Conservation (phyloP, 2,329 filamentous ascomycete species). For the Alternaria rosae region DNA sequence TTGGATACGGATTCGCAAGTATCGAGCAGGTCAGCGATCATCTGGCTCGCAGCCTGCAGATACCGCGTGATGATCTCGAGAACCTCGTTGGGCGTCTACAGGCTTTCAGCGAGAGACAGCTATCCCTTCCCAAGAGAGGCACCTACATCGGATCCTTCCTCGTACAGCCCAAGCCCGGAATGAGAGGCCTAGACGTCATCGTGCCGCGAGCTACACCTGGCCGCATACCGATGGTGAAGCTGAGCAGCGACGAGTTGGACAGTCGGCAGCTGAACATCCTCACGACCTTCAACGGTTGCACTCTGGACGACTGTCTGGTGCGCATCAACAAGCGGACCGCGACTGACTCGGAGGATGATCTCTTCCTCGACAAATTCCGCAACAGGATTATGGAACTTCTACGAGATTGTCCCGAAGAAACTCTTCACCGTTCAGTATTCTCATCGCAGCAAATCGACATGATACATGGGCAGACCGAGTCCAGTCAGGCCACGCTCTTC, state of each 20-base stretch:
- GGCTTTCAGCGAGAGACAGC: constrained; percentile 53
- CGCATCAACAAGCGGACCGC: constrained; percentile 40
- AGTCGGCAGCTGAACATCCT: constrained; percentile 31
- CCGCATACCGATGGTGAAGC: constrained; percentile 55
- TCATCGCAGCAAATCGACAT: constrained; percentile 51
- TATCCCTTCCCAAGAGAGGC: constrained; percentile 59
- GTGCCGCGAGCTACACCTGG: constrained; percentile 52
- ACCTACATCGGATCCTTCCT: constrained; percentile 51
- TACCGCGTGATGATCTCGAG: constrained; percentile 69
- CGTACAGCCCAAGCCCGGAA: constrained; percentile 47
- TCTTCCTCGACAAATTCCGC: constrained; percentile 38
- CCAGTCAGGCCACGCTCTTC: constrained; percentile 48
- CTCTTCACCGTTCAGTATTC: constrained; percentile 54
- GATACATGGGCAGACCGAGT: constrained; percentile 38
- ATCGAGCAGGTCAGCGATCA: constrained; percentile 67
- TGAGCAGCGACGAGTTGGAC: constrained; percentile 42
- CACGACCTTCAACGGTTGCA: constrained; percentile 34
- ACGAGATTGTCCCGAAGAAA: constrained; percentile 48
- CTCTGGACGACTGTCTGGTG: constrained; percentile 40
- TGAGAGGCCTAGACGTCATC: constrained; percentile 54
- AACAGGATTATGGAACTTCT: constrained; percentile 49
- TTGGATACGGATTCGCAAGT: constrained; percentile 78
- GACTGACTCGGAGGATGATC: constrained; percentile 25
- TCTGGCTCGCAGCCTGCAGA: constrained; percentile 77
- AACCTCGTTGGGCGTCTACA: constrained; percentile 70